Conservation (phyloP, 345 rosid species). For the Draba incana region DNA sequence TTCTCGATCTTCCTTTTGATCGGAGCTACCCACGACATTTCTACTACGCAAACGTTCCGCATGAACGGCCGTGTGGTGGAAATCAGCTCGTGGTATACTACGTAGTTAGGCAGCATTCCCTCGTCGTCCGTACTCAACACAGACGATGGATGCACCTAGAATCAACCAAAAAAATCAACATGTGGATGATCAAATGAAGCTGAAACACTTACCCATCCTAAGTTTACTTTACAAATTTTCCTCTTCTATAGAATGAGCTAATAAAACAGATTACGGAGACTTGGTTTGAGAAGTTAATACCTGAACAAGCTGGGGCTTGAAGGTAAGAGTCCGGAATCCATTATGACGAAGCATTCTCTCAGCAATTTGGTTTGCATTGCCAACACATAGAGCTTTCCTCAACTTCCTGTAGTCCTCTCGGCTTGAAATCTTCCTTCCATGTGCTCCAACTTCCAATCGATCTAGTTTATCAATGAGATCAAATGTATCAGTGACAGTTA, state of each 20-base stretch:
- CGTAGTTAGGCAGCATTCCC: slow-evolving; percentile 74
- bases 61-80: slow-evolving; percentile 81
- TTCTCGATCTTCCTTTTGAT: slow-evolving; percentile 72
- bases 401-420: slow-evolving; percentile 62
- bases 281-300: slow-evolving; percentile 42
- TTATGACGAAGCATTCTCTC: slow-evolving; percentile 92
- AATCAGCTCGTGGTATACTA: slow-evolving; percentile 83
- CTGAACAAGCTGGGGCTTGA: slow-evolving; percentile 86
- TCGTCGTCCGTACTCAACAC: slow-evolving; percentile 65
- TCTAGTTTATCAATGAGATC: slow-evolving; percentile 47
- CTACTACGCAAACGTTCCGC: slow-evolving; percentile 74
- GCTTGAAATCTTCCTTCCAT: slow-evolving; percentile 52
- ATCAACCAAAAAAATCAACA: slow-evolving; percentile 20
- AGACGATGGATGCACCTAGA: slow-evolving; percentile 85
- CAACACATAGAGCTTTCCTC: slow-evolving; percentile 88
- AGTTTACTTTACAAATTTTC: neutral
- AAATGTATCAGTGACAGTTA: slow-evolving; percentile 11
- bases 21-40: slow-evolving; percentile 73
- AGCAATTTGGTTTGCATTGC: slow-evolving; percentile 82
- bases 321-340: slow-evolving; percentile 77
- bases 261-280: slow-evolving; percentile 4
- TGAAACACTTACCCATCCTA: neutral
- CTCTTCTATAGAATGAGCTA: neutral
- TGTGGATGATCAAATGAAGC: neutral
- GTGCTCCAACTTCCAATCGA: slow-evolving; percentile 61